Evolutionary conservation across 2,329 filamentous ascomycete genomes (phyloP).

Genomic region (Apiospora hydei): DNA sequence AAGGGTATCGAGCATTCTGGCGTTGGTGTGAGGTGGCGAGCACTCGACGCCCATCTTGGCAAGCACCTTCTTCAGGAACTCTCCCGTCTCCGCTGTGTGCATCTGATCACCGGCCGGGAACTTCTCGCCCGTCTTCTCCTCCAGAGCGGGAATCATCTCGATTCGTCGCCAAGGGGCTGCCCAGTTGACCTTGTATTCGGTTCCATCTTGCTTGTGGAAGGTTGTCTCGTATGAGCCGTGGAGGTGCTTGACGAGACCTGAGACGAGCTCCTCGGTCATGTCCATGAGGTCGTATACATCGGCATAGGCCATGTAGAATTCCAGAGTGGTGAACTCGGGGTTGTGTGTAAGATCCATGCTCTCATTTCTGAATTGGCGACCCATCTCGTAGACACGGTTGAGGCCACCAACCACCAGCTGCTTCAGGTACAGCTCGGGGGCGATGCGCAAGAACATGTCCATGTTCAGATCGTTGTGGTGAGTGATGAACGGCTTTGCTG

Average conservation of each 20-base stretch:
- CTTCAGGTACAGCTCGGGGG: constrained; percentile 96
- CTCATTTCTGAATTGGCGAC: constrained; percentile 95
- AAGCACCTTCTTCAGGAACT: constrained; percentile 70
- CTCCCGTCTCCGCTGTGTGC: constrained; percentile 87
- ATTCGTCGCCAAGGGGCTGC: constrained; percentile 90
- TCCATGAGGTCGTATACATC: constrained; percentile 92
- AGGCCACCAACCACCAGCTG: constrained; percentile 93
- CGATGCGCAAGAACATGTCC: constrained; percentile 93
- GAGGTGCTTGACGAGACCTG: constrained; percentile 85
- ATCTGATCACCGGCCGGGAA: constrained; percentile 90
- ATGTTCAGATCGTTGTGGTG: constrained; percentile 96
- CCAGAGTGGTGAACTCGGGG: constrained; percentile 96
- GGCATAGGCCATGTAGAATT: constrained; percentile 95
- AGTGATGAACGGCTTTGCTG: constrained; percentile 92
- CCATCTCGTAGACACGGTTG: constrained; percentile 94
- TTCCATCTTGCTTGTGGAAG: constrained; percentile 86
- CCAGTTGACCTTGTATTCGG: constrained; percentile 94
- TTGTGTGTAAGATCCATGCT: constrained; percentile 94
- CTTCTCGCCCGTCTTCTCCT: constrained; percentile 88
- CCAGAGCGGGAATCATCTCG: constrained; percentile 94
- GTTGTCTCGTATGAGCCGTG: constrained; percentile 85
- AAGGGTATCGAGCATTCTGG: constrained; percentile 95
- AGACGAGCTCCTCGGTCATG: constrained; percentile 92
- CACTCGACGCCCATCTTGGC: constrained; percentile 91
- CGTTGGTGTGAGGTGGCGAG: constrained; percentile 88